Evolutionary conservation across 208 protist species (phyloP), one percentile per base, ranked within the genome.

Genomic region (Trypanosoma mega): DNA sequence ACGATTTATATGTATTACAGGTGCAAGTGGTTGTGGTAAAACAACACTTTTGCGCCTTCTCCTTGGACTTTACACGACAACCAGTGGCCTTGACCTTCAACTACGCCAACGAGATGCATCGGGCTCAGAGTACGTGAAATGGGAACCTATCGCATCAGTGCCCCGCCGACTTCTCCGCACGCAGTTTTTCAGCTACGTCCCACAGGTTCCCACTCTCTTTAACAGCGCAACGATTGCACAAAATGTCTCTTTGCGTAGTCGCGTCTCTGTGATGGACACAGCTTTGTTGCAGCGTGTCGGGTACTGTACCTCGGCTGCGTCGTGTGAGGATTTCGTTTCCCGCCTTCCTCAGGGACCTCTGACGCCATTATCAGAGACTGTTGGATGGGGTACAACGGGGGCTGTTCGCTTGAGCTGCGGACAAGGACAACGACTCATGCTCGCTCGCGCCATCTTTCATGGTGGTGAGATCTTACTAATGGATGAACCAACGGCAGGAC

Each of bases 401-500:
- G 52, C 63, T 43, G 76, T 92, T 59, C 78, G 78, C 11, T 77
- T 89, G 21, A 88, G 80, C 48, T 75, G 74, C 11, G 85, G 85
- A 5, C 82, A 93, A 52, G 85, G 74, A 23, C 81, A 85, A 51
- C 73, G 85, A 7, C 71, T 93, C 21, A 90, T 89, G 82, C 55
- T 93, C 52, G 85, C 85, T 0, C 85, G 85, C 29, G 81, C 85
- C 3, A 72, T 93, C 8, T 89, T 78, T 62, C 76, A 82, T 37
- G 64, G 76, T 24, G 72, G 78, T 24, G 60, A 75, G 3, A 69
- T 93, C 26, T 63, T 93, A 31, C 64, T 93, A 47, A 85, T 90
- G 81, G 85, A 93, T 27, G 85, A 93, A 55, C 80, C 82, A 9
- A 93, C 85, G 0, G 68, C 85, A 7, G 81, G 75, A 34, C 74